Base-by-base conservation (phyloP, 169 alveolate species). In the Haemoproteus tartakovskyi region DNA sequence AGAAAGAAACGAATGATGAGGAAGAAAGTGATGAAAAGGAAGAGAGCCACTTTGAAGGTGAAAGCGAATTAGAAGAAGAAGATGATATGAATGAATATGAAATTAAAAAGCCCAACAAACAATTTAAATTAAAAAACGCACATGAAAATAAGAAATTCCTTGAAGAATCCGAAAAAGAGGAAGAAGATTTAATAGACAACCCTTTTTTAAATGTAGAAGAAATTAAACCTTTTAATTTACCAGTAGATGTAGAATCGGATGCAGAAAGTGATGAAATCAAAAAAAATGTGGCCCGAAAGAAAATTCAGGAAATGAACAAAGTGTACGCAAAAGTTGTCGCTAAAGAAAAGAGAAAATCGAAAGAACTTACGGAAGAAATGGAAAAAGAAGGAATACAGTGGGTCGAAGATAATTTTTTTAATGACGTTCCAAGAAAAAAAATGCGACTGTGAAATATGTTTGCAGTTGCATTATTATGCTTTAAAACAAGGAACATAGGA, bases 361-460 rank as follows among this genome's bases (percentile, higher is more conserved):
- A 74, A 11, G 37, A 29, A 43, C 3, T 21, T 26, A 41, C 19
- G 62, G 78, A 48, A 33, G 83, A 48, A 9, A 70, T 70, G 9
- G 83, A 43, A 43, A 45, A 48, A 9, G 47, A 21, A 12, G 78
- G 78, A 2, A 70, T 54, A 30, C 30, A 36, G 2, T 70, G 83
- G 83, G 52, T 41, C 21, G 78, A 70, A 54, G 26, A 45, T 14
- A 52, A 70, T 11, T 37, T 70, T 22, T 51, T 70, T 22, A 70
- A 70, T 43, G 83, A 70, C 47, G 60, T 70, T 18, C 83, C 83
- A 33, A 18, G 78, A 47, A 70, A 70, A 22, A 37, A 54, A 56
- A 70, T 74, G 30, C 52, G 26, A 2, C 18, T 59, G 27, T 70
- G 24, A 56, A 47, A 22, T 19, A n/a, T n/a, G n/a, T n/a, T n/a